phyloP scores from a whole-genome alignment of 192 early-diverging fungal genomes.

The Umbelopsis sp. region DNA sequence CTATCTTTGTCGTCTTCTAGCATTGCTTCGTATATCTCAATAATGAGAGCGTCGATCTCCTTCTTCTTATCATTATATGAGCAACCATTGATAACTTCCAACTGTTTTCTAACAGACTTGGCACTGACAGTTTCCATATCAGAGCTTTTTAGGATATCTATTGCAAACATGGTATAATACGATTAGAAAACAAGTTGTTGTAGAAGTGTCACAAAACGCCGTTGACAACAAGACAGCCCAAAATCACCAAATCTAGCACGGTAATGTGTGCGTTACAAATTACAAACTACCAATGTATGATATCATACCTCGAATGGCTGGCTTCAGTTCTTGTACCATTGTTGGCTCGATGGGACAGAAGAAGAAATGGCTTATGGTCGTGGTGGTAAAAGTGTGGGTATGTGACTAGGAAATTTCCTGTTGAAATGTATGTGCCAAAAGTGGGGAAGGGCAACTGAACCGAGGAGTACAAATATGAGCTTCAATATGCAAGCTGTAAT shows the following conservation, averaged over 20 bases:
- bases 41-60: slow-evolving; percentile 42
- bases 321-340: slow-evolving; percentile 9
- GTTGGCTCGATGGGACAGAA: not conserved
- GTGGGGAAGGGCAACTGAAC: too few species aligned
- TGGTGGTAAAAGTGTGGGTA: too few species aligned
- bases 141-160: slow-evolving; percentile 20
- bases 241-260: too few species aligned
- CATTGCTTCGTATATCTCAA: slow-evolving; percentile 29
- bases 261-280: too few species aligned
- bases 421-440: too few species aligned
- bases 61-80: slow-evolving; percentile 33
- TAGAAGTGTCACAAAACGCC: too few species aligned
- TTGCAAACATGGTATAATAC: not conserved
- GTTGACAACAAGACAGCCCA: too few species aligned
- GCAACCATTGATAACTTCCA: slow-evolving; percentile 29
- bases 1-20: slow-evolving; percentile 26
- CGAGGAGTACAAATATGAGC: too few species aligned
- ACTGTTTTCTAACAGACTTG: slow-evolving; percentile 36
- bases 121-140: slow-evolving; percentile 42
- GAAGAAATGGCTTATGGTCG: not conserved
- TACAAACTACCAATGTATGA: not conserved
- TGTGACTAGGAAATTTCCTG: too few species aligned
- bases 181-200: too few species aligned
- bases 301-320: not conserved
- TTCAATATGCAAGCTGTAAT: too few species aligned